phyloP scores from a whole-genome alignment of 2,329 filamentous ascomycete species.

The Talaromyces albobiverticillius region DNA sequence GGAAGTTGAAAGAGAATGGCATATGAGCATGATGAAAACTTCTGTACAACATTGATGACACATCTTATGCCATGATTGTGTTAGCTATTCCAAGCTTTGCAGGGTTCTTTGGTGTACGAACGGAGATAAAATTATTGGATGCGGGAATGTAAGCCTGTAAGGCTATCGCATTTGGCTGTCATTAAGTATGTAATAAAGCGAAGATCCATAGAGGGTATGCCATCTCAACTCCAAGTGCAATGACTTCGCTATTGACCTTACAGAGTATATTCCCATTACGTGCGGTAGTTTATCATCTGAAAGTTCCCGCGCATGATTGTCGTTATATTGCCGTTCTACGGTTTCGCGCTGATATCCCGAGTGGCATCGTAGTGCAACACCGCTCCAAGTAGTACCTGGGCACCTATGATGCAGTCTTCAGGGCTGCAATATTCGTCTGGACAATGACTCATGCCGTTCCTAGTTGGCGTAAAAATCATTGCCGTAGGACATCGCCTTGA shows the following conservation, averaged over 20 bases:
- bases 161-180: too few species aligned
- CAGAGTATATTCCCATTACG: not conserved
- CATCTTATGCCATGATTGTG: too few species aligned
- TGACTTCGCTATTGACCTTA: not conserved
- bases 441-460: conserved; percentile 58
- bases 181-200: not conserved
- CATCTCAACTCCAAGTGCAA: not conserved
- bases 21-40: too few species aligned
- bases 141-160: too few species aligned
- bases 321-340: not conserved
- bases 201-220: not conserved
- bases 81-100: too few species aligned
- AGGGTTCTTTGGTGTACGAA: too few species aligned
- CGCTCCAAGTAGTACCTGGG: conserved; percentile 50
- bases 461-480: conserved; percentile 63
- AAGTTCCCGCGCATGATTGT: not conserved
- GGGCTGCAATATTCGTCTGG: conserved; percentile 57
- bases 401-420: conserved; percentile 36
- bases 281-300: not conserved
- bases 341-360: not conserved
- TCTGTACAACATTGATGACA: too few species aligned
- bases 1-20: too few species aligned
- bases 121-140: too few species aligned
- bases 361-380: conserved; percentile 34
- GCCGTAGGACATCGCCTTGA: conserved; percentile 54